Conservation (phyloP, 2,329 filamentous ascomycete genomes). For the Colletotrichum phormii region DNA sequence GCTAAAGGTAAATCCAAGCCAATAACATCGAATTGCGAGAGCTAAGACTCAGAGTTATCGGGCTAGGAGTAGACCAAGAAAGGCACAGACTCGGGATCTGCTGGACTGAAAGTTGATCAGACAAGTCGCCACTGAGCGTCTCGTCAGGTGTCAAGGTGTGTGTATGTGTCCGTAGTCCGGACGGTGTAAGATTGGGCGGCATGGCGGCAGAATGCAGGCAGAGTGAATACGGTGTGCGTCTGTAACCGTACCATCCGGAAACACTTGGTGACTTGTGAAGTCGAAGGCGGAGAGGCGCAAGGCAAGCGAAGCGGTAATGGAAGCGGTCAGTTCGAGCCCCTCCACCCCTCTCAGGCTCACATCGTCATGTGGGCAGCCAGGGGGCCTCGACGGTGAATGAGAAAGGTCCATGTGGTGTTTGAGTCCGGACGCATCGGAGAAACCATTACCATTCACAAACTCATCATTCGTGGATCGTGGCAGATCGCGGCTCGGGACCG, state of each 20-base stretch:
- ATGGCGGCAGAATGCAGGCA: constrained; percentile 8
- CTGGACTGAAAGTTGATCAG: constrained; percentile 15
- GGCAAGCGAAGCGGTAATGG: background rate
- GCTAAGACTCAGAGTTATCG: background rate
- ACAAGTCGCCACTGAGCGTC: constrained; percentile 22
- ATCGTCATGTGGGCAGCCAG: constrained; percentile 30
- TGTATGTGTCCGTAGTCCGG: background rate
- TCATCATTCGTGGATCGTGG: constrained; percentile 34
- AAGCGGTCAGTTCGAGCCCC: constrained; percentile 29
- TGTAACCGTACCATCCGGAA: background rate
- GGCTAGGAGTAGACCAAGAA: constrained; percentile 2
- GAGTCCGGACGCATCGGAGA: constrained; percentile 10
- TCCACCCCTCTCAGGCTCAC: background rate
- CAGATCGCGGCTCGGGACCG: constrained; percentile 6
- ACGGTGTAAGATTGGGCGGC: background rate
- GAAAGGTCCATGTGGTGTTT: constrained; percentile 11
- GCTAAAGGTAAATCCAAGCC: constrained; percentile 21
- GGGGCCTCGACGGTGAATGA: constrained; percentile 17
- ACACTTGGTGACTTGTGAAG: background rate
- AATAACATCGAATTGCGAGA: constrained; percentile 7
- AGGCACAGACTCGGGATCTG: constrained; percentile 10
- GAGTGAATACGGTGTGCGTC: background rate
- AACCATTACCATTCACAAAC: constrained; percentile 36
- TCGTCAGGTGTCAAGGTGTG: background rate
- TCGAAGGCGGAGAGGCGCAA: background rate